Base-by-base conservation (phyloP, 176 grass and related monocot genomes). In the Raddia guianensis region DNA sequence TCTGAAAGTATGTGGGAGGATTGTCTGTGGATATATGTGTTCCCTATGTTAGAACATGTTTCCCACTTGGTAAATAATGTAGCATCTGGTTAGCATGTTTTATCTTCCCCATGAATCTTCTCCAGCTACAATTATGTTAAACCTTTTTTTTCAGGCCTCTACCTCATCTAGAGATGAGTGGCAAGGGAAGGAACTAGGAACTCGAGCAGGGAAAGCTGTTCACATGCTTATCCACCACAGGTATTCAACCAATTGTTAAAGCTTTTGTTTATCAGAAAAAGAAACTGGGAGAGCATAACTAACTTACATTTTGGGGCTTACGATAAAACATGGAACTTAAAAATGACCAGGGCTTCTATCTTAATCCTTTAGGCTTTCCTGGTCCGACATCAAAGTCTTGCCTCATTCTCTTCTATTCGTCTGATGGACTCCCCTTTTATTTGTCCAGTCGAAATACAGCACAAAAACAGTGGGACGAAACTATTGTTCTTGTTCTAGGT, bases 221-320 rank as follows among this genome's bases (percentile, higher is more conserved):
- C 95, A 95, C 85, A 98, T 98, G 95, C 95, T 98, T 75, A 94
- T 98, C 77, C 95, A 98, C 76, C 95, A 98, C 76, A 98, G 95
- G 95, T 98, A 61, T 80, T 8, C n/a, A 48, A 81, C 57, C 44
- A 73, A 43, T 66, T 72, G 27, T 49, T 20, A 50, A 75, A 50
- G 33, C 12, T 63, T 27, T 13, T 74, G 66, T 63, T 65, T 74
- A 48, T 63, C 9, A 18, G 40, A 52, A 69, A 78, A 79, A 79
- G 40, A 48, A 18, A 62, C 21, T 5, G 11, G 2, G 7, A 12
- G 21, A 49, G n/a, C 12, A 40, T 76, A 59, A 1, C 19, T 75
- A 9, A 1, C 32, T 58, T 27, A 5, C 27, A 40, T 51, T 74
- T 50, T 14, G 13, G 49, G 48, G 18, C 60, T 51, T 0, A 44